Evolutionary conservation across 805 yeast genomes (phyloP), one percentile per base, ranked within the genome.

Genomic region (Maudiozyma turicensis): DNA sequence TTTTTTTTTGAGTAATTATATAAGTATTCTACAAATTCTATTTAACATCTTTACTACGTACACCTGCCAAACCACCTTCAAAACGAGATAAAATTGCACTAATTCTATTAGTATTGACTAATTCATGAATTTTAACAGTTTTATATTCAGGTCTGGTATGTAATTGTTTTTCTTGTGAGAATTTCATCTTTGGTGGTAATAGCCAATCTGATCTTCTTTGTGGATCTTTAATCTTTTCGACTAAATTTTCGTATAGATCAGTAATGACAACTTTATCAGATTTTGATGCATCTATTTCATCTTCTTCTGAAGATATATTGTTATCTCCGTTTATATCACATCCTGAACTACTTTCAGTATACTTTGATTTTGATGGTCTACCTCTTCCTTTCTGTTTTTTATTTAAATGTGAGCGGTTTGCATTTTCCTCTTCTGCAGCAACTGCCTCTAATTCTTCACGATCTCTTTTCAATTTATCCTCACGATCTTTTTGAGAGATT

Each of bases 181-280:
- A 65, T 26, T 62, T 56, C 14, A 53, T 44, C 47, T 55, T 59
- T 8, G 65, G 61, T 14, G 66, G 66, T 38, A 66, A 48, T 3
- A 66, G 48, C 61, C 66, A 60, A 48, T 66, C 69, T 8, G 70
- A 66, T 48, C 70, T 57, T 53, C 70, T 56, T n/a, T 51, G 54
- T 8, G 70, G 69, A 5, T 52, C 54, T 30, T 43, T 44, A 8
- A 59, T 50, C 47, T 66, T 66, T 0, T 63, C 57, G 2, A 66
- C 65, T 34, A 66, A 44, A 6, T 58, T 50, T 46, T 66, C 70
- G 45, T 54, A 60, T 8, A 66, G 50, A 49, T 59, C 61, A 20
- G 54, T 52, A 9, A 66, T 57, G n/a, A 51, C 49, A 8, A 53
- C 31, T 2, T 33, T 33, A 4, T 40, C 56, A 10, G 38, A 35